These are phyloP conservation scores for Phytophthora sp. DNA, from an alignment of 352 stramenopile genomes.

Conservation along the genomic window DNA sequence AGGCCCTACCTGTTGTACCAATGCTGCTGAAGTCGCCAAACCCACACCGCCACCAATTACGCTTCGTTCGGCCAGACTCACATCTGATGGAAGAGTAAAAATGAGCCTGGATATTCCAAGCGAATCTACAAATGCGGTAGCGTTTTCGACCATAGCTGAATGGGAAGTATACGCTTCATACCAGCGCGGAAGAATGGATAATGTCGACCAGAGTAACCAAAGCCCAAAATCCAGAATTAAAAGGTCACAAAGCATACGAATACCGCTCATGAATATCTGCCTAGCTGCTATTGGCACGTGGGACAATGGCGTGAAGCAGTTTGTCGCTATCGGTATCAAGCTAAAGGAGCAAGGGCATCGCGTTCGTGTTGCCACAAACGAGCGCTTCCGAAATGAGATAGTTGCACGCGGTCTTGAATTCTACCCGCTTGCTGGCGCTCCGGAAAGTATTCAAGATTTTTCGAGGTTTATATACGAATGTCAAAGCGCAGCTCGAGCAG, in stretches of 20 bases:
- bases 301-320: conserved; percentile 61
- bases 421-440: conserved; percentile 43
- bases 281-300: conserved; percentile 47
- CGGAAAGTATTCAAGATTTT: conserved; percentile 33
- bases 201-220: not conserved
- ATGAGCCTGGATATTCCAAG: conserved; percentile 18
- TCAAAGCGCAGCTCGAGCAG: conserved; percentile 17
- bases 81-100: conserved; percentile 17
- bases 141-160: conserved; percentile 13
- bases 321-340: conserved; percentile 58
- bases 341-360: conserved; percentile 75
- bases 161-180: conserved; percentile 28
- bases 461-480: conserved; percentile 25
- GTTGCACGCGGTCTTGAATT: conserved; percentile 50
- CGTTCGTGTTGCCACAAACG: conserved; percentile 81
- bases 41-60: conserved; percentile 3
- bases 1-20: not conserved
- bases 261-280: conserved; percentile 47
- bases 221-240: not conserved
- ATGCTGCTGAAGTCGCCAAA: not conserved
- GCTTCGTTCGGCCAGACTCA: conserved; percentile 13
- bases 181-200: not conserved
- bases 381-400: conserved; percentile 65
- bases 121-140: conserved; percentile 21
- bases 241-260: not conserved